phyloP scores from a whole-genome alignment of 148 eudicot species.

The Linanthus parryae region DNA sequence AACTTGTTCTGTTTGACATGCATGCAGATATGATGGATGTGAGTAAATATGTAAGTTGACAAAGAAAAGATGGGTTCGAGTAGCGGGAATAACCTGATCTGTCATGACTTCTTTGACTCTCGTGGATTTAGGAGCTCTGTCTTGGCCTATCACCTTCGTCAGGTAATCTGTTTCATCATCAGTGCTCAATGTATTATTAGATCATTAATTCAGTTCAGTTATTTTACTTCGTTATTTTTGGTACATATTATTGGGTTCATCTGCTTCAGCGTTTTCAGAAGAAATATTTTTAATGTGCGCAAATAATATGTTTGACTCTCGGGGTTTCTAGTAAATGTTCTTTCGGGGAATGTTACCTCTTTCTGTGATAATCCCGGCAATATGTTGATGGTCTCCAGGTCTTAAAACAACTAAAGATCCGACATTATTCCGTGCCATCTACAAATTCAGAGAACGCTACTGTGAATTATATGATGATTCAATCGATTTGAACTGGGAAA shows the following conservation, averaged over 20 bases:
- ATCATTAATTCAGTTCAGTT: too few relatives aligned
- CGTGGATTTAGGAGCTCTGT: conserved; percentile 52
- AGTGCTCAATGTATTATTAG: conserved; percentile 4
- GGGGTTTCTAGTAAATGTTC: too few relatives aligned
- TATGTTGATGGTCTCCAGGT: conserved; percentile 61
- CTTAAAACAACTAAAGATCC: conserved; percentile 84
- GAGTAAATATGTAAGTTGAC: background rate
- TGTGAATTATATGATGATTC: background rate
- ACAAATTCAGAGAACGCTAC: conserved; percentile 10
- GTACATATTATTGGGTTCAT: background rate
- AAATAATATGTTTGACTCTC: too few relatives aligned
- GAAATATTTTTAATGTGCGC: too few relatives aligned
- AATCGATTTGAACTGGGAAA: background rate
- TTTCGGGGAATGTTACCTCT: too few relatives aligned
- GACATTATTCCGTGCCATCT: conserved; percentile 81
- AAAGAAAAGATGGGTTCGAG: background rate
- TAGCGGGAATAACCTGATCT: conserved; percentile 38
- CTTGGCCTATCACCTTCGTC: conserved; percentile 55
- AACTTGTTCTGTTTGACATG: conserved; percentile 46
- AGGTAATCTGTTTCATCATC: conserved; percentile 49
- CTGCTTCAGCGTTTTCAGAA: too few relatives aligned
- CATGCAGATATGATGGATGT: background rate
- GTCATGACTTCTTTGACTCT: conserved; percentile 83
- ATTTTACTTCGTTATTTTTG: background rate
- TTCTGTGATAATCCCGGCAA: conserved; percentile 82